Evolutionary conservation across 495 filamentous ascomycete species (phyloP).

Genomic region (Bacidia rubella): DNA sequence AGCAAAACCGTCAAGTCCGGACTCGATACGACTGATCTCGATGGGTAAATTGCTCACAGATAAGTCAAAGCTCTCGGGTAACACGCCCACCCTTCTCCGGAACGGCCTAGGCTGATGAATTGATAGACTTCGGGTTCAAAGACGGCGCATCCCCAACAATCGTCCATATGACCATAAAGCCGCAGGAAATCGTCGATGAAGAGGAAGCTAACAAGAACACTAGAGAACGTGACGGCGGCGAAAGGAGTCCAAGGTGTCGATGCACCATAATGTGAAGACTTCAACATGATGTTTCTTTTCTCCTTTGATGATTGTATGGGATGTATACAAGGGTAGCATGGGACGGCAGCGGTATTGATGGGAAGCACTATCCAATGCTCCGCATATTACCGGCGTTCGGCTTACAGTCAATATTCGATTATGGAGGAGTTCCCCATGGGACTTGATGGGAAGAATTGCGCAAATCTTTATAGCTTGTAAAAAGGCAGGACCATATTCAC

Average conservation of each 20-base stretch:
- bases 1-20: slow-evolving; percentile 64
- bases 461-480: too few species aligned
- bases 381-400: too few species aligned
- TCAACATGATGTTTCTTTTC: too few species aligned
- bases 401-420: too few species aligned
- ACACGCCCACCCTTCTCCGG: neutral
- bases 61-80: slow-evolving; percentile 65
- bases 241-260: slow-evolving; percentile 54
- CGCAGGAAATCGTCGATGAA: slow-evolving; percentile 79
- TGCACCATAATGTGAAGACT: slow-evolving; percentile 63
- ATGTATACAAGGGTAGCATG: too few species aligned
- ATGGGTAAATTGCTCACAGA: slow-evolving; percentile 83
- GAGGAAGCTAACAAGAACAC: slow-evolving; percentile 73
- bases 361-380: too few species aligned
- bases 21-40: slow-evolving; percentile 73
- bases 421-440: too few species aligned
- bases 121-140: slow-evolving; percentile 65
- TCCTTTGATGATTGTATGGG: neutral
- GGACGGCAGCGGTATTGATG: too few species aligned
- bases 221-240: slow-evolving; percentile 45
- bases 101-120: neutral
- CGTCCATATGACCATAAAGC: slow-evolving; percentile 86
- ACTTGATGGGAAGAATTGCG: too few species aligned
- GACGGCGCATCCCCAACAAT: slow-evolving; percentile 56
- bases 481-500: too few species aligned